Conservation (phyloP, 1,139 yeast genomes). For the Komagataea norvegica region DNA sequence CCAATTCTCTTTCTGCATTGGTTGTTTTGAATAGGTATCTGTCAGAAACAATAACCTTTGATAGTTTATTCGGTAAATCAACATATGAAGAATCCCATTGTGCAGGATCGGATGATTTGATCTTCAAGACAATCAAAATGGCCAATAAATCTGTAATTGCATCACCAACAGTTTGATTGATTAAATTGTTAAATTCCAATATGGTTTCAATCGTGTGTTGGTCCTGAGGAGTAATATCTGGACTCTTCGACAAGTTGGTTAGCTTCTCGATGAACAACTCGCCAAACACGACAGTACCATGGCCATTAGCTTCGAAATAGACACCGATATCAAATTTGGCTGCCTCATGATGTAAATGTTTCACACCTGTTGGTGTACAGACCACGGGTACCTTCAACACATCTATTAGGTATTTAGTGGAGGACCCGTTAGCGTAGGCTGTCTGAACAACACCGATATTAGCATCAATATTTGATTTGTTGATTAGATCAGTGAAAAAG, state of each 20-base stretch:
- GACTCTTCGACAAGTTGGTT: conserved; percentile 24
- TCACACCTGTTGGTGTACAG: conserved; percentile 94
- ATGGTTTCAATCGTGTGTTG: conserved; percentile 46
- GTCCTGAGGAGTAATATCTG: conserved; percentile 25
- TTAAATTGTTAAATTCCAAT: conserved; percentile 57
- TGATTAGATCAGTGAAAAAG: conserved; percentile 53
- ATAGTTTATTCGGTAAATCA: conserved; percentile 82
- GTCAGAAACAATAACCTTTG: conserved; percentile 80
- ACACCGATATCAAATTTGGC: conserved; percentile 88
- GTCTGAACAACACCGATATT: conserved; percentile 89
- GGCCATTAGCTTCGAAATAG: conserved; percentile 99
- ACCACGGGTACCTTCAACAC: conserved; percentile 70
- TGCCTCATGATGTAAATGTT: conserved; percentile 86
- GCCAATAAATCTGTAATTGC: conserved; percentile 86
- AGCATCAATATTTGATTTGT: conserved; percentile 34
- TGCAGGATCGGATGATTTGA: conserved; percentile 52
- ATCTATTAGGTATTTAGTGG: conserved; percentile 66
- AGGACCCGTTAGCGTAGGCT: conserved; percentile 94
- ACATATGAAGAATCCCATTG: conserved; percentile 76
- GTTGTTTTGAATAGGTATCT: conserved; percentile 76
- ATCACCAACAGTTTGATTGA: conserved; percentile 97
- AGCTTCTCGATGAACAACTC: conserved; percentile 45
- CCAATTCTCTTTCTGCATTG: conserved; percentile 81
- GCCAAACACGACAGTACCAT: conserved; percentile 89
- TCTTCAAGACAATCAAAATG: conserved; percentile 61